Percentiles rank a stretch among this genome's conserved stretches.
Evolutionary conservation across 306 rosid genomes (phyloP).

Genomic region (Canavalia gladiata): DNA sequence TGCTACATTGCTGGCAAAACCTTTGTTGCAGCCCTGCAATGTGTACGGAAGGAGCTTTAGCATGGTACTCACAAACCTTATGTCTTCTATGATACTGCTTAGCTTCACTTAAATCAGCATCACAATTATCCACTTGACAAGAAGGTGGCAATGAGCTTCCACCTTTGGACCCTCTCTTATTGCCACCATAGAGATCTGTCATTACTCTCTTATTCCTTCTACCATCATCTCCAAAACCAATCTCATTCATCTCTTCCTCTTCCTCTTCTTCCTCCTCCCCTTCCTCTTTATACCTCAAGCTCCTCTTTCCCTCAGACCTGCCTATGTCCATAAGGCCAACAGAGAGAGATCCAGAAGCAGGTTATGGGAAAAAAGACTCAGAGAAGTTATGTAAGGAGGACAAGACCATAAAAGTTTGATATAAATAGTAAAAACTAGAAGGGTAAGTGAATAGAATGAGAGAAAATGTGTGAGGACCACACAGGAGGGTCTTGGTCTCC

Average conservation of each 20-base stretch:
- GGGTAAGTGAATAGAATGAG: constrained; percentile 34
- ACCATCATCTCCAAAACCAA: constrained; percentile 60
- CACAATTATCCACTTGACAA: constrained; percentile 78
- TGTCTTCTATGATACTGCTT: constrained; percentile 82
- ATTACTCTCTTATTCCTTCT: constrained; percentile 56
- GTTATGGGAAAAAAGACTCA: constrained; percentile 15
- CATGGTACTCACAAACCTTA: constrained; percentile 85
- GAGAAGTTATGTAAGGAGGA: constrained; percentile 42
- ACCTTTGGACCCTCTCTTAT: constrained; percentile 55
- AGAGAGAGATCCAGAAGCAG: constrained; percentile 52
- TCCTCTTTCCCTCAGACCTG: constrained; percentile 76
- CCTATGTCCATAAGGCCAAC: constrained; percentile 62
- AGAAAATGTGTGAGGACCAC: constrained; percentile 66
- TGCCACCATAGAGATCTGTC: constrained; percentile 37
- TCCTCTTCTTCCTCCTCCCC: constrained; percentile 52
- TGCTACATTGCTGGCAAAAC: constrained; percentile 99
- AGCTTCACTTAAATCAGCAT: constrained; percentile 68
- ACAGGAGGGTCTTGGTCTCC: constrained; percentile 27
- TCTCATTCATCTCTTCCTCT: constrained; percentile 46
- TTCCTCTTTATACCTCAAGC: constrained; percentile 48
- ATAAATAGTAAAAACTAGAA: constrained; percentile 33
- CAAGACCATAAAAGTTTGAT: constrained; percentile 35
- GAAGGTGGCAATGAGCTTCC: constrained; percentile 63
- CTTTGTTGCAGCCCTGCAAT: constrained; percentile 70
- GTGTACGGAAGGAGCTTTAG: constrained; percentile 66